These are phyloP conservation scores for Beta vulgaris DNA, from an alignment of 148 eudicot genomes.

Conservation along the genomic window DNA sequence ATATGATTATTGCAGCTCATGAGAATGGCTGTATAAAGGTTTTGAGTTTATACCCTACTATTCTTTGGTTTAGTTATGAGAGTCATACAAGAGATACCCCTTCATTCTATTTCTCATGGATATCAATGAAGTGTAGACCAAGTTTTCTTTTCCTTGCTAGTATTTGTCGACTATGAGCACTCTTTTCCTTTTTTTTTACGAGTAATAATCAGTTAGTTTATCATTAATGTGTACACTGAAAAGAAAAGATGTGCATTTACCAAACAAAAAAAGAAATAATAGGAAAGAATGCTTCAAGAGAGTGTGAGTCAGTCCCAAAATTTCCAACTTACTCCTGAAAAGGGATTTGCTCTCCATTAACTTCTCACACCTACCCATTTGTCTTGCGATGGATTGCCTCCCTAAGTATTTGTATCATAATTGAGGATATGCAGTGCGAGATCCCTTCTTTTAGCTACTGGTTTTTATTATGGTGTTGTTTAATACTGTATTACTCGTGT, in stretches of 20 bases:
- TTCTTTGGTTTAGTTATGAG: neutral
- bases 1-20: conserved; percentile 54
- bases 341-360: neutral
- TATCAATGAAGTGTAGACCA: neutral
- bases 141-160: neutral
- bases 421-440: neutral
- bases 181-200: neutral
- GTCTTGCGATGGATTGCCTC: neutral
- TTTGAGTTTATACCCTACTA: conserved; percentile 13
- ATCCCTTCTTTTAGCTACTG: neutral
- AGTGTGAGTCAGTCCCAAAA: neutral
- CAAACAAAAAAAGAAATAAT: neutral
- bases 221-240: neutral
- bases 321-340: neutral
- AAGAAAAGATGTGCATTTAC: neutral
- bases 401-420: neutral
- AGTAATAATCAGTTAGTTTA: neutral
- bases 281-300: neutral
- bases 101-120: neutral
- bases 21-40: conserved; percentile 82
- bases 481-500: neutral
- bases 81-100: too few relatives aligned
- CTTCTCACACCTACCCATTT: neutral
- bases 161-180: neutral
- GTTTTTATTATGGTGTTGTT: neutral